phyloP scores from a whole-genome alignment of 73 alveolate genomes.

The Effrenium voratum region DNA sequence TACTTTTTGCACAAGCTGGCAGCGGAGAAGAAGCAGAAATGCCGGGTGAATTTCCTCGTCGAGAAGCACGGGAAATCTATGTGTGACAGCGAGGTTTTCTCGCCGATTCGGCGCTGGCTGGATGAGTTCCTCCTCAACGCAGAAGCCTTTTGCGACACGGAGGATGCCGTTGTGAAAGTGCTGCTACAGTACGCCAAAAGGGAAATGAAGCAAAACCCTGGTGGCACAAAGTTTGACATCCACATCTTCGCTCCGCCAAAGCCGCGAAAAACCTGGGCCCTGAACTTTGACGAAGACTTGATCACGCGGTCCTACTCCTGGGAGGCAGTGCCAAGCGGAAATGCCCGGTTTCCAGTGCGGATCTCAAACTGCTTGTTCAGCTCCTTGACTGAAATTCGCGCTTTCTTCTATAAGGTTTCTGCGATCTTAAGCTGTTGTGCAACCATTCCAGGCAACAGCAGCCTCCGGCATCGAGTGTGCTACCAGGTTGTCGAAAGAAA shows the following conservation, averaged over 20 bases:
- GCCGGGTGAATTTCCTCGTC: neutral
- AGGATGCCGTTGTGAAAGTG: neutral
- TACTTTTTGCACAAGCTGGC: neutral
- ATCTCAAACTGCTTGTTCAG: neutral
- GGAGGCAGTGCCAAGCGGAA: neutral
- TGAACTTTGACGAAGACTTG: neutral
- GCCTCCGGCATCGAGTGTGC: neutral
- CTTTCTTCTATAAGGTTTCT: neutral
- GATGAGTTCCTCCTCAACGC: neutral
- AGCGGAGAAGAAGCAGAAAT: neutral
- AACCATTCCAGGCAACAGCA: neutral
- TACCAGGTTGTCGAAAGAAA: neutral
- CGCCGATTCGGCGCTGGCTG: neutral
- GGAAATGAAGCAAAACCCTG: neutral
- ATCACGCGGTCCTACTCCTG: neutral
- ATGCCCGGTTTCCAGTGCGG: neutral
- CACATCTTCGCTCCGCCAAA: neutral
- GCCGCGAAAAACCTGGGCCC: neutral
- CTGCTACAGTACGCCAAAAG: neutral
- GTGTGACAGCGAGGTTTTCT: neutral
- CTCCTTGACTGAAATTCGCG: neutral
- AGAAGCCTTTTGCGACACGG: neutral
- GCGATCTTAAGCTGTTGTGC: neutral
- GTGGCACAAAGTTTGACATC: neutral
- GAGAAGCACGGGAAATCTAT: neutral